phyloP scores from a whole-genome alignment of 371 early-diverging fungal species.

The Mucor mucedo region DNA sequence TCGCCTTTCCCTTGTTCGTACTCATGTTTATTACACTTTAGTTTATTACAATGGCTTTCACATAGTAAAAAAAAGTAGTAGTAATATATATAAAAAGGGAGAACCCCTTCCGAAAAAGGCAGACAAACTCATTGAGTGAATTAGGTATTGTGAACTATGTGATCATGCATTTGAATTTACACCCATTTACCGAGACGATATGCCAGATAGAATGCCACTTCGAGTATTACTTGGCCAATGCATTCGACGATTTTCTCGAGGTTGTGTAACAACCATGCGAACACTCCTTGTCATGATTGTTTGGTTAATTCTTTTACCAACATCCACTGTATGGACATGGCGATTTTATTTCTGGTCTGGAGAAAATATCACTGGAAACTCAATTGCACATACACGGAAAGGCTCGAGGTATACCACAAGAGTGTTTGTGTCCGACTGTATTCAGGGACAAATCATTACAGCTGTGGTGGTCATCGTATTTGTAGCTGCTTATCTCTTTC shows the following conservation, averaged over 20 bases:
- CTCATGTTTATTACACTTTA: slow-evolving; percentile 14
- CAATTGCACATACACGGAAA: not conserved
- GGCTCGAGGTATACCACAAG: slow-evolving; percentile 29
- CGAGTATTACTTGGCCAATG: slow-evolving; percentile 57
- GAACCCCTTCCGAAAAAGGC: not conserved
- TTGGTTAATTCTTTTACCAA: slow-evolving; percentile 86
- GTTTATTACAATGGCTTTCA: slow-evolving; percentile 85
- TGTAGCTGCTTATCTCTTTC: slow-evolving; percentile 73
- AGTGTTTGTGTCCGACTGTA: slow-evolving; percentile 73
- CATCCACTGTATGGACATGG: slow-evolving; percentile 80
- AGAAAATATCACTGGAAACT: slow-evolving; percentile 34
- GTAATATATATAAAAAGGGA: not conserved
- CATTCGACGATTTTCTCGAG: slow-evolving; percentile 38
- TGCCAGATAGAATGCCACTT: slow-evolving; percentile 69
- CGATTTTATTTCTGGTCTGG: slow-evolving; percentile 80
- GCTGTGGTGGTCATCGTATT: slow-evolving; percentile 73
- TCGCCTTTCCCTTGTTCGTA: not conserved
- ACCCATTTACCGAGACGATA: slow-evolving; percentile 73
- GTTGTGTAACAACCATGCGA: slow-evolving; percentile 33
- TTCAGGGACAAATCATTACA: slow-evolving; percentile 84
- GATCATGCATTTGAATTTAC: slow-evolving; percentile 78
- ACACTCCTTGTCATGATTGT: slow-evolving; percentile 62
- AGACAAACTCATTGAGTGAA: not conserved
- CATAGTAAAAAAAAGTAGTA: slow-evolving; percentile 78
- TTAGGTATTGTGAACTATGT: slow-evolving; percentile 86